A percentile compares a stretch with the other conserved stretches of the same genome.
Evolutionary conservation across 306 rosid species (phyloP).

Genomic region (Senna siamea): DNA sequence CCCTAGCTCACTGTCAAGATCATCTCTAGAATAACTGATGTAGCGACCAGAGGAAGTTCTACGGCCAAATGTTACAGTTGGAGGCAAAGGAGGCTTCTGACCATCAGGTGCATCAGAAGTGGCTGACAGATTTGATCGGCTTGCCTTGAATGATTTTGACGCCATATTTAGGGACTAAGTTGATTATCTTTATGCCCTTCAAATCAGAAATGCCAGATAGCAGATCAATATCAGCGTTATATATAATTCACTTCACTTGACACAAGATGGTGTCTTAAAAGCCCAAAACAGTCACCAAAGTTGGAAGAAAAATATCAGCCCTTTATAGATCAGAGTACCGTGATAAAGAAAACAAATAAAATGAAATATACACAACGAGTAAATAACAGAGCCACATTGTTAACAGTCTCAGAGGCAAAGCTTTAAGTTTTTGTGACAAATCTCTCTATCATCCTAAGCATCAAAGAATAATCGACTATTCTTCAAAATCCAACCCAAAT

Average conservation of each 20-base stretch:
- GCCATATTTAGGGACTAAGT: slow-evolving; percentile 56
- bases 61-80: slow-evolving; percentile 77
- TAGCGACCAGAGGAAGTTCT: slow-evolving; percentile 91
- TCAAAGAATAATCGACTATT: not conserved
- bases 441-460: not conserved
- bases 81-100: slow-evolving; percentile 76
- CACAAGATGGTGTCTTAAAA: too few species aligned
- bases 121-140: slow-evolving; percentile 63
- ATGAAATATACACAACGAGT: slow-evolving; percentile 2
- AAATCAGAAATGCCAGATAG: slow-evolving; percentile 34
- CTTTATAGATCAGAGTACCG: not conserved
- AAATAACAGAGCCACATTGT: slow-evolving; percentile 3
- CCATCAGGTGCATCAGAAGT: slow-evolving; percentile 64
- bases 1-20: slow-evolving; percentile 90
- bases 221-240: slow-evolving; percentile 37
- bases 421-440: slow-evolving; percentile 25
- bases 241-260: slow-evolving; percentile 17
- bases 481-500: slow-evolving; percentile 22
- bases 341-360: slow-evolving; percentile 6
- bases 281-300: slow-evolving; percentile 27
- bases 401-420: slow-evolving; percentile 18
- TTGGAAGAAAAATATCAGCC: slow-evolving; percentile 30
- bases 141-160: slow-evolving; percentile 62
- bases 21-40: slow-evolving; percentile 87
- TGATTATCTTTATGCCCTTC: slow-evolving; percentile 41